A percentile compares a stretch with the other conserved stretches of the same genome.
phyloP scores from a whole-genome alignment of 805 yeast genomes.

The Scheffersomyces amazonensis region DNA sequence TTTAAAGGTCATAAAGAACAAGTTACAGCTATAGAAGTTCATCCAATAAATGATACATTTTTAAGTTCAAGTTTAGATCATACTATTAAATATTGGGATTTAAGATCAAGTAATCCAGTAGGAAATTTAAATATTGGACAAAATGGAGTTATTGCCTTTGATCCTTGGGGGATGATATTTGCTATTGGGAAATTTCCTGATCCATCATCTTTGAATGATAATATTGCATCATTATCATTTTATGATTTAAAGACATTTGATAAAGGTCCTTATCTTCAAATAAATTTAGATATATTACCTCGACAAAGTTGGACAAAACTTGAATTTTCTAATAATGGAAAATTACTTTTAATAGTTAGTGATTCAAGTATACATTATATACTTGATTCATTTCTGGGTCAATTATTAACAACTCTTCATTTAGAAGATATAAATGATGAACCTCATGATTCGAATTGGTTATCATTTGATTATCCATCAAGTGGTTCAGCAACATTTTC shows the following conservation, averaged over 20 bases:
- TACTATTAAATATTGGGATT: slow-evolving; percentile 86
- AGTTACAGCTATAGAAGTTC: slow-evolving; percentile 70
- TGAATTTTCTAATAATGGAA: slow-evolving; percentile 80
- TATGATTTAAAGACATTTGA: slow-evolving; percentile 62
- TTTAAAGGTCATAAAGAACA: slow-evolving; percentile 82
- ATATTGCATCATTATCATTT: slow-evolving; percentile 36
- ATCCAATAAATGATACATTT: slow-evolving; percentile 65
- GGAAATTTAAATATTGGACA: slow-evolving; percentile 54
- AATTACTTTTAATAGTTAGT: slow-evolving; percentile 55
- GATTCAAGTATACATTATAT: slow-evolving; percentile 55
- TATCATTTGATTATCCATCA: slow-evolving; percentile 28
- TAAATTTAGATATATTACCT: slow-evolving; percentile 14
- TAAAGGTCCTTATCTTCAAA: slow-evolving; percentile 49
- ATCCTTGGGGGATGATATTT: slow-evolving; percentile 81
- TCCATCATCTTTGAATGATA: slow-evolving; percentile 19
- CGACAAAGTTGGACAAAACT: slow-evolving; percentile 54
- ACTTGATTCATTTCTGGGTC: slow-evolving; percentile 69
- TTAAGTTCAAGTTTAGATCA: slow-evolving; percentile 71
- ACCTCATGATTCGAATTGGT: slow-evolving; percentile 13
- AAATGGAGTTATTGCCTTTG: slow-evolving; percentile 64
- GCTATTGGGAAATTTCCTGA: slow-evolving; percentile 48
- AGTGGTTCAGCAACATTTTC: slow-evolving; percentile 34
- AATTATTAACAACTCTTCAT: slow-evolving; percentile 30
- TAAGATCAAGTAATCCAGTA: slow-evolving; percentile 61
- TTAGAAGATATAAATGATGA: slow-evolving; percentile 6